Evolutionary conservation across 2,329 filamentous ascomycete genomes (phyloP).

Genomic region (Ophiostoma novo-ulmi): DNA sequence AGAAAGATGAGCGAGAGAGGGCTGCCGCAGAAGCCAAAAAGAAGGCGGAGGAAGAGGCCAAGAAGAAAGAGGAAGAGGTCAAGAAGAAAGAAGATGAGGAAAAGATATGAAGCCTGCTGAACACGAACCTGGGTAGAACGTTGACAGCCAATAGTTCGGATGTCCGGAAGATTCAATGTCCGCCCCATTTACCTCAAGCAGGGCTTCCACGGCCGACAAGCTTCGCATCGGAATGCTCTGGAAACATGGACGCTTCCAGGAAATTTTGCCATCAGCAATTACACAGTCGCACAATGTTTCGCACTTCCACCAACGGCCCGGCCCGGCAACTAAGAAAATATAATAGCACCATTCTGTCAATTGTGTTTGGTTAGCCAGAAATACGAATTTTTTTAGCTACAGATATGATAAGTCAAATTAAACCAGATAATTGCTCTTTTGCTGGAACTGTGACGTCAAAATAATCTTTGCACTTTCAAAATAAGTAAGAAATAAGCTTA

Average conservation of each 20-base stretch:
- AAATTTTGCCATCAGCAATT: background rate
- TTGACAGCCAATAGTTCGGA: background rate
- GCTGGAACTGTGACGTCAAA: background rate
- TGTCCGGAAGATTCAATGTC: background rate
- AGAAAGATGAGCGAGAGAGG: no score
- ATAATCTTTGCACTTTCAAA: background rate
- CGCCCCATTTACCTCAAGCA: no score
- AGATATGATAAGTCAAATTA: background rate
- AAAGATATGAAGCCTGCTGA: no score
- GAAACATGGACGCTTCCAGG: no score
- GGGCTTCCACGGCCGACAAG: no score
- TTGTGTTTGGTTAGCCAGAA: no score
- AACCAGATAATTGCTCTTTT: background rate
- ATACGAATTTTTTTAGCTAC: background rate
- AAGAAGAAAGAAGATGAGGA: background rate
- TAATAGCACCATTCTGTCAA: background rate
- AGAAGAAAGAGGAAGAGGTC: background rate
- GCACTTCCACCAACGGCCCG: background rate
- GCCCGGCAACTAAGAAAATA: background rate
- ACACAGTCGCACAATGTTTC: background rate
- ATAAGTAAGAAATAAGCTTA: no score
- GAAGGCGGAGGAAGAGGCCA: no score
- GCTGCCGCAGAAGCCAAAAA: no score
- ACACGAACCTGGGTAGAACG: no score
- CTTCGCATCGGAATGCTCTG: no score